phyloP scores from a whole-genome alignment of 345 rosid genomes.

The Gossypium thurberi region DNA sequence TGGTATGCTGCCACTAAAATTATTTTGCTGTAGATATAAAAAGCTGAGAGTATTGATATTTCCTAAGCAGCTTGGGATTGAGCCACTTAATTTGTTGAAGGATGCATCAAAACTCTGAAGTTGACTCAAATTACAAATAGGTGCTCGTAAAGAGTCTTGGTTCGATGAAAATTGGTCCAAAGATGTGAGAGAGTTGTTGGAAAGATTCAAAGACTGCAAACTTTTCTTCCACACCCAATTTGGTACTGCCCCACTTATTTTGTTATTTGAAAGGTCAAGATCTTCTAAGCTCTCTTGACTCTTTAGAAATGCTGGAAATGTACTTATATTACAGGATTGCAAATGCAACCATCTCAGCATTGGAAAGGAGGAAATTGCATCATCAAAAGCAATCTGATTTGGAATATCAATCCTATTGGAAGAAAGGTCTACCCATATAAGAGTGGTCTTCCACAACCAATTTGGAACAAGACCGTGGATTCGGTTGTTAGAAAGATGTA shows the following conservation, averaged over 20 bases:
- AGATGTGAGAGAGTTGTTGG: neutral
- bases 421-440: neutral
- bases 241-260: neutral
- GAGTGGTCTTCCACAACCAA: conserved; percentile 4
- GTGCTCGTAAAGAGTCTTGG: neutral
- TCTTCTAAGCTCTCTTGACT: neutral
- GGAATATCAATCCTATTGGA: neutral
- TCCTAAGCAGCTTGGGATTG: neutral
- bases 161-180: neutral
- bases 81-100: neutral
- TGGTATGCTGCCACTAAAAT: neutral
- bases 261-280: conserved; percentile 5
- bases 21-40: neutral
- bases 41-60: neutral
- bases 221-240: neutral
- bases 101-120: neutral
- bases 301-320: neutral
- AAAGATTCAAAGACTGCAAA: neutral
- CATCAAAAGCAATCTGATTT: neutral
- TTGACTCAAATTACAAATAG: neutral
- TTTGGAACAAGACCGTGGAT: neutral
- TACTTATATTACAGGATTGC: neutral
- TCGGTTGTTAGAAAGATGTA: neutral
- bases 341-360: accelerated
- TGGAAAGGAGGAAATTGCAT: neutral